Conservation (phyloP, 163 green algal genomes). For the Scenedesmus sp. region DNA sequence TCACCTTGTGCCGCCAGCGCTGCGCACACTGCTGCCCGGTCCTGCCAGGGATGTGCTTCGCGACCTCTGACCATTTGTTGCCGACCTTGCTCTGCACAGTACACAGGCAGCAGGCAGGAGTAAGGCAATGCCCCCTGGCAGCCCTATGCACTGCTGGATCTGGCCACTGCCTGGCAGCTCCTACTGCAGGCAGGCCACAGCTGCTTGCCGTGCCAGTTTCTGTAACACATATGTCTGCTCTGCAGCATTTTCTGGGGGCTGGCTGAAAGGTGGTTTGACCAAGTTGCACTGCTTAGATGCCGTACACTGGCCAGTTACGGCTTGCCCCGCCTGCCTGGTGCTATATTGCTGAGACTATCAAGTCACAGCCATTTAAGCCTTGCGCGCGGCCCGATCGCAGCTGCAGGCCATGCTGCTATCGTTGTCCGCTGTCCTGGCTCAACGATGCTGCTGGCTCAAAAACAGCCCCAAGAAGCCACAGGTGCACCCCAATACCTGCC, state of each 20-base stretch:
- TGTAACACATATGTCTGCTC: not conserved
- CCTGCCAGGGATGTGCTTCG: conserved; percentile 82
- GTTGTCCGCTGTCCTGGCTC: not conserved
- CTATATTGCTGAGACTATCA: not conserved
- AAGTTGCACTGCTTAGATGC: not conserved
- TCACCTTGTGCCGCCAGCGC: conserved; percentile 91
- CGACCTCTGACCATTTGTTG: conserved; percentile 86
- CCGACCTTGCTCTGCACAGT: conserved; percentile 74
- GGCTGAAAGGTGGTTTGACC: conserved; percentile 24
- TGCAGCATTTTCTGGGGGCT: not conserved
- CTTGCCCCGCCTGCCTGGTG: not conserved
- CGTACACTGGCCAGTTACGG: not conserved
- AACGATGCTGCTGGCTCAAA: not conserved
- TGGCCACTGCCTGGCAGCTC: not conserved
- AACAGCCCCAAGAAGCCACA: not conserved
- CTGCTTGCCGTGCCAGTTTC: not conserved
- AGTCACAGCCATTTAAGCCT: not conserved
- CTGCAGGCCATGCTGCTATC: not conserved
- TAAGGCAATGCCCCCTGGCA: not conserved
- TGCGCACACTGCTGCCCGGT: conserved; percentile 94
- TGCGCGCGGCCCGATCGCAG: not conserved
- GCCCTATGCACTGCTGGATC: not conserved
- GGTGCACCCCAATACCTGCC: conserved; percentile 58
- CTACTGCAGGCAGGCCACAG: not conserved
- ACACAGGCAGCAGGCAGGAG: not conserved